Evolutionary conservation across 2,329 filamentous ascomycete genomes (phyloP).

Genomic region (Penicillium corylophilum): DNA sequence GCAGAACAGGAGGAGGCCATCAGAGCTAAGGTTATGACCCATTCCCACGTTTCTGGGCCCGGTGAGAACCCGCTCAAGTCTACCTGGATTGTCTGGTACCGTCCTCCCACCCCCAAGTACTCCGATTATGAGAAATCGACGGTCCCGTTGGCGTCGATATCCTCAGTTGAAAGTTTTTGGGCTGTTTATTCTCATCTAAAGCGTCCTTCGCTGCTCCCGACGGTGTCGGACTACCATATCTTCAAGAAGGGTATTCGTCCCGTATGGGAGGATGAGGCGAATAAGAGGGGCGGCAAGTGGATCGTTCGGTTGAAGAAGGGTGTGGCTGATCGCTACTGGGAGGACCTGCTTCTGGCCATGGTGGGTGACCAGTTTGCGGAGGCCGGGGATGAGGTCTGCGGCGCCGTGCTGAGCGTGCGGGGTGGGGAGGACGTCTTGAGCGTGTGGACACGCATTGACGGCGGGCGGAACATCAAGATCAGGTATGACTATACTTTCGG

Average conservation of each 20-base stretch:
- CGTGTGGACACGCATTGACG: conserved; percentile 94
- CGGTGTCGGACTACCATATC: conserved; percentile 95
- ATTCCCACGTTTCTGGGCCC: conserved; percentile 31
- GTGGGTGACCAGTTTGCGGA: conserved; percentile 93
- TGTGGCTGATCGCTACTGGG: conserved; percentile 94
- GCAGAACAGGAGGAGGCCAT: conserved; percentile 35
- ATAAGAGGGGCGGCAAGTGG: conserved; percentile 96
- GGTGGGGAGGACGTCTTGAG: conserved; percentile 96
- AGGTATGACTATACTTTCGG: conserved; percentile 60
- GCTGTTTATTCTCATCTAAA: conserved; percentile 85
- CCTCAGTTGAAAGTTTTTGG: conserved; percentile 88
- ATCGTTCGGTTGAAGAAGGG: conserved; percentile 96
- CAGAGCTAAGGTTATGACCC: conserved; percentile 44
- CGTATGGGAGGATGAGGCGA: conserved; percentile 98
- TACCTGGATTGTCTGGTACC: conserved; percentile 96
- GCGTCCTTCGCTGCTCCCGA: conserved; percentile 79
- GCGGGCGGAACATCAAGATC: conserved; percentile 92
- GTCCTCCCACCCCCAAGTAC: conserved; percentile 93
- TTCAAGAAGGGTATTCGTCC: conserved; percentile 96
- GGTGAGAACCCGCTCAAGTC: conserved; percentile 68
- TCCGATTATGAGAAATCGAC: conserved; percentile 98
- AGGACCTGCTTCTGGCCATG: conserved; percentile 85
- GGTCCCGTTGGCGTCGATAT: conserved; percentile 77
- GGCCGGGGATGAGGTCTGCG: conserved; percentile 90
- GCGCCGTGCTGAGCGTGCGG: conserved; percentile 87